Percentiles rank a stretch among this genome's conserved stretches.
Evolutionary conservation across 805 yeast species (phyloP).

Genomic region (Teunomyces pallodes): DNA sequence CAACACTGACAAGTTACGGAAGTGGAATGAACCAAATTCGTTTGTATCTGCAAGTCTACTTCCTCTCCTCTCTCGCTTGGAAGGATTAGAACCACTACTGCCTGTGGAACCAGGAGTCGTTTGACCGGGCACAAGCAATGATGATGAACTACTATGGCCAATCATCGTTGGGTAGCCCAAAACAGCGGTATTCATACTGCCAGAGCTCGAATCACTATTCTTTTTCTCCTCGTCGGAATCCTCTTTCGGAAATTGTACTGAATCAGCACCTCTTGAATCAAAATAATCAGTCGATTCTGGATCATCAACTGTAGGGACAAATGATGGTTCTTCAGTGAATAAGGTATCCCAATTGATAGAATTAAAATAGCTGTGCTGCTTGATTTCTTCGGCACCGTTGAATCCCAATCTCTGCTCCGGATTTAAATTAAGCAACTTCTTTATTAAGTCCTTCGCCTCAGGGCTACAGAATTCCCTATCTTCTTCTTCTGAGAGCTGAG

Average conservation of each 20-base stretch:
- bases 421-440: slow-evolving; percentile 57
- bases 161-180: slow-evolving; percentile 15
- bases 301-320: slow-evolving; percentile 73
- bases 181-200: slow-evolving; percentile 9
- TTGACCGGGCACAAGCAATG: slow-evolving; percentile 9
- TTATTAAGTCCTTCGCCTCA: slow-evolving; percentile 73
- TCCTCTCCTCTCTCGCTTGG: slow-evolving; percentile 64
- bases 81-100: slow-evolving; percentile 7
- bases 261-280: slow-evolving; percentile 83
- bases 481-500: slow-evolving; percentile 57
- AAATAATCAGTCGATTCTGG: slow-evolving; percentile 92
- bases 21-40: slow-evolving; percentile 92
- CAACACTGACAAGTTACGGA: slow-evolving; percentile 81
- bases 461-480: slow-evolving; percentile 51
- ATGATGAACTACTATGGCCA: slow-evolving; percentile 5
- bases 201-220: slow-evolving; percentile 10
- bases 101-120: slow-evolving; percentile 1
- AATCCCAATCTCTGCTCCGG: slow-evolving; percentile 70
- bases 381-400: slow-evolving; percentile 79
- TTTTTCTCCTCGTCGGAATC: slow-evolving; percentile 38
- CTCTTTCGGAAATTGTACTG: slow-evolving; percentile 57
- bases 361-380: slow-evolving; percentile 71
- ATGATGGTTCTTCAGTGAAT: slow-evolving; percentile 71
- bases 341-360: slow-evolving; percentile 73
- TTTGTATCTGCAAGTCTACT: slow-evolving; percentile 67